phyloP scores from a whole-genome alignment of 176 grass and related monocot genomes.

The Carex littledalei region DNA sequence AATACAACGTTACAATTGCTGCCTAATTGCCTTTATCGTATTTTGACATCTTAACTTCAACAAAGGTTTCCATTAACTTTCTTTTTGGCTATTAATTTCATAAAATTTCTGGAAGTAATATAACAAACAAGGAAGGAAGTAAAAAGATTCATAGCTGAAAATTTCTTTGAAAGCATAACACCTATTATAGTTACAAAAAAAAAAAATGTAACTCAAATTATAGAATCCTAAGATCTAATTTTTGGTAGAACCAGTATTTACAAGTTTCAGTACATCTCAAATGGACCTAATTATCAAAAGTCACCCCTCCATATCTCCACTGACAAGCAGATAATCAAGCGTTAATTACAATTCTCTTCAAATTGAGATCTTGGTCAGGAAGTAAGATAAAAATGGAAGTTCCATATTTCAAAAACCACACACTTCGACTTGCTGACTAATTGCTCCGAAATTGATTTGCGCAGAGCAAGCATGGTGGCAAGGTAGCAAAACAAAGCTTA shows the following conservation, averaged over 20 bases:
- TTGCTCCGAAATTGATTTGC: not conserved
- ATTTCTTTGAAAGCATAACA: not conserved
- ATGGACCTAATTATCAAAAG: not conserved
- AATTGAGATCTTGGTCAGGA: not conserved
- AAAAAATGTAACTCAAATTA: not conserved
- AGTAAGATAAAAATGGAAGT: too few species aligned
- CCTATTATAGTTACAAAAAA: not conserved
- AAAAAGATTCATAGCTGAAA: not conserved
- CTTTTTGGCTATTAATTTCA: not conserved
- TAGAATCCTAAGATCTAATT: not conserved
- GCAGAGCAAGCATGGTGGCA: conserved; percentile 3
- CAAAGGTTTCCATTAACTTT: too few species aligned
- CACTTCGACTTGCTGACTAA: not conserved
- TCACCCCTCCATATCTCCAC: not conserved
- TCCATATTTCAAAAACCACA: not conserved
- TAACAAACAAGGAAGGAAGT: not conserved
- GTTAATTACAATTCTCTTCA: not conserved
- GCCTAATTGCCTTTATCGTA: not conserved
- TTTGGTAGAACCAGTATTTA: not conserved
- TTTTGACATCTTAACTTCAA: not conserved
- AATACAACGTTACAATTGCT: not conserved
- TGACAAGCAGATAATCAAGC: not conserved
- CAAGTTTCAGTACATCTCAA: not conserved
- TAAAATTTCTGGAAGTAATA: not conserved
- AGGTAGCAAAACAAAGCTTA: conserved; percentile 45